These are phyloP conservation scores for Tanacetum coccineum DNA, from an alignment of 129 eudicot genomes.

Conservation along the genomic window DNA sequence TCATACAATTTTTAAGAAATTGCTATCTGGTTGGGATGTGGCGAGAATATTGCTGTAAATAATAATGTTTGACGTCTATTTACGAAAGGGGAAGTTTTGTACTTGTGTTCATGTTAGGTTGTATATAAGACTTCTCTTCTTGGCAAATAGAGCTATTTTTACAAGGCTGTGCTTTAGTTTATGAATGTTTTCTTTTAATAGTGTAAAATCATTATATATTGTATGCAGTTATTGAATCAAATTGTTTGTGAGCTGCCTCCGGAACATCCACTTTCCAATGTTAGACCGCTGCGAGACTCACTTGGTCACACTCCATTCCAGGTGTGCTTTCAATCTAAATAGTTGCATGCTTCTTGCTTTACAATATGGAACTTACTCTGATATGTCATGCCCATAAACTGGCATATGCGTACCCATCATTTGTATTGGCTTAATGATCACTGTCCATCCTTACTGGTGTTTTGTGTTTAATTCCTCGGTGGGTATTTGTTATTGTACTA, in stretches of 20 bases:
- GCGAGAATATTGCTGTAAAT: conserved; percentile 1
- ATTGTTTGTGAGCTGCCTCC: conserved; percentile 88
- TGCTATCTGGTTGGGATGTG: too few species aligned
- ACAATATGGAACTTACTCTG: background rate
- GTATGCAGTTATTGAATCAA: conserved; percentile 74
- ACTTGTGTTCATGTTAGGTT: background rate
- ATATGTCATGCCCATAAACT: too few species aligned
- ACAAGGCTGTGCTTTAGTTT: background rate
- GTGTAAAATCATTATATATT: background rate
- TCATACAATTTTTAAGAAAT: too few species aligned
- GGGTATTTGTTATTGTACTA: too few species aligned
- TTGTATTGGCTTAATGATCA: too few species aligned
- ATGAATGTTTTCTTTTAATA: background rate
- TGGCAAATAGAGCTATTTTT: conserved; percentile 1
- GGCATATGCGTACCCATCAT: too few species aligned
- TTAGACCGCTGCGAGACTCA: too few species aligned
- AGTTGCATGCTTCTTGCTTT: background rate
- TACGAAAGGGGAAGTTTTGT: background rate
- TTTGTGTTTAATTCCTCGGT: too few species aligned
- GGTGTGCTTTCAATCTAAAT: conserved; percentile 37
- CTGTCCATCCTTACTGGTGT: too few species aligned
- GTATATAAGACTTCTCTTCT: background rate
- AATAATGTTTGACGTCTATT: background rate
- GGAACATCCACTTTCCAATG: too few species aligned
- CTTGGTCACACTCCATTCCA: too few species aligned